Conservation (phyloP, 2,329 filamentous ascomycete species). For the Cryphonectria nitschkei region DNA sequence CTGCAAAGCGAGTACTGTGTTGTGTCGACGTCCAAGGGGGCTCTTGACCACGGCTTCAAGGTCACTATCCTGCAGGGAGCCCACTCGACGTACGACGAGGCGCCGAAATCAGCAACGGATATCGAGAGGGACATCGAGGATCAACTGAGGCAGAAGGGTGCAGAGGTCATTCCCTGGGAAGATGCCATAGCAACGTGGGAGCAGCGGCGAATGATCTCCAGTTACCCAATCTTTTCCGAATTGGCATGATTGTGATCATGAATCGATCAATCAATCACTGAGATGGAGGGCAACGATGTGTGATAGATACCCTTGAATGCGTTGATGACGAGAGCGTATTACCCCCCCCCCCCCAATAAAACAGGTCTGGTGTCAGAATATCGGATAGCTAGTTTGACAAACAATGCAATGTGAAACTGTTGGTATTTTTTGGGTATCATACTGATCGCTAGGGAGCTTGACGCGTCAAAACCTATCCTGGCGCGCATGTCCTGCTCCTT, state of each 20-base stretch:
- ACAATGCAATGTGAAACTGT: background rate
- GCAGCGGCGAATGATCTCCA: conserved; percentile 27
- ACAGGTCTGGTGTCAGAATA: background rate
- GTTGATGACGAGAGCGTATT: background rate
- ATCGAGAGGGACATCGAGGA: conserved; percentile 37
- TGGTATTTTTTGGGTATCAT: background rate
- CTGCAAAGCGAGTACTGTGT: conserved; percentile 41
- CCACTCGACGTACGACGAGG: conserved; percentile 38
- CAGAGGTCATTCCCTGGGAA: conserved; percentile 33
- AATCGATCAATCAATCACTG: background rate
- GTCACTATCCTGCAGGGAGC: conserved; percentile 38
- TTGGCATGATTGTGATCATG: background rate
- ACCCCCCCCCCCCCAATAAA: no score
- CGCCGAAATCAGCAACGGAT: conserved; percentile 32
- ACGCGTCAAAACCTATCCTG: background rate
- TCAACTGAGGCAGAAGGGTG: conserved; percentile 32
- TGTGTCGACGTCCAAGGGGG: conserved; percentile 34
- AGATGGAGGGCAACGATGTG: background rate
- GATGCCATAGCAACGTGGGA: conserved; percentile 27
- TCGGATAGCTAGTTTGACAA: no score
- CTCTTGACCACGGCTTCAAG: conserved; percentile 36
- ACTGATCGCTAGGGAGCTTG: background rate
- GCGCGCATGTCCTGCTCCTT: background rate
- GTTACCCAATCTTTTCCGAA: conserved; percentile 23
- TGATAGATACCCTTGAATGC: background rate